Evolutionary conservation across 108 stramenopile species (phyloP), one percentile per base, ranked within the genome.

Genomic region (Pseudonitzschia multiseries): DNA sequence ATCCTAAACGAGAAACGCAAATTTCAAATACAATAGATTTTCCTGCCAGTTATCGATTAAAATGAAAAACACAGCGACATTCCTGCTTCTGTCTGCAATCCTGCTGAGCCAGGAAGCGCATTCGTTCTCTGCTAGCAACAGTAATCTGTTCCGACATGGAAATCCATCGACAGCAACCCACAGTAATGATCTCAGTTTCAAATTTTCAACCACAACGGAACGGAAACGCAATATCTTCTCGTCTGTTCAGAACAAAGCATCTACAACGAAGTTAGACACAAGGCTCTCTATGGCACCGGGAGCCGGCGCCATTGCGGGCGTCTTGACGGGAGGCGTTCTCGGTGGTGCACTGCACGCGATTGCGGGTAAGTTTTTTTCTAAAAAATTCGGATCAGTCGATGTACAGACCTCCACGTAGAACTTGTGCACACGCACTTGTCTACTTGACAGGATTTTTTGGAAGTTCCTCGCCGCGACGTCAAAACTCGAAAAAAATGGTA

Each of bases 311-410:
- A 73, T 94, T 68, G 72, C 90, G 8, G 87, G 87, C 24, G 78
- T 81, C 46, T 67, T 93, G 43, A 80, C 90, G 10, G 96, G 94
- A 8, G 97, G 97, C 12, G 57, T 97, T 53, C 83, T 97, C 44
- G 79, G 95, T 20, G 98, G 98, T 12, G 93, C 90, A 18, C 80
- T 98, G 54, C 98, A 98, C 73, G 96, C 97, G 43, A 93, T 97
- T 73, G 94, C 96, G n/a, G 96, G 97, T 81, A 75, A 64, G 86
- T 51, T 56, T 31, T 52, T 57, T 27, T 24, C 3, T 29, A 2
- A 8, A 64, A 50, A 41, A 0, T 31, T 59, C 57, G 57, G 27
- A 10, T 59, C 57, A 59, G 57, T 24, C 36, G 61, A 69, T 51
- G 69, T 54, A 70, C 69, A n/a, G 53, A 60, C 71, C 59, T 71